phyloP scores from a whole-genome alignment of 257 asterid species.

The Solanum clarkiae region DNA sequence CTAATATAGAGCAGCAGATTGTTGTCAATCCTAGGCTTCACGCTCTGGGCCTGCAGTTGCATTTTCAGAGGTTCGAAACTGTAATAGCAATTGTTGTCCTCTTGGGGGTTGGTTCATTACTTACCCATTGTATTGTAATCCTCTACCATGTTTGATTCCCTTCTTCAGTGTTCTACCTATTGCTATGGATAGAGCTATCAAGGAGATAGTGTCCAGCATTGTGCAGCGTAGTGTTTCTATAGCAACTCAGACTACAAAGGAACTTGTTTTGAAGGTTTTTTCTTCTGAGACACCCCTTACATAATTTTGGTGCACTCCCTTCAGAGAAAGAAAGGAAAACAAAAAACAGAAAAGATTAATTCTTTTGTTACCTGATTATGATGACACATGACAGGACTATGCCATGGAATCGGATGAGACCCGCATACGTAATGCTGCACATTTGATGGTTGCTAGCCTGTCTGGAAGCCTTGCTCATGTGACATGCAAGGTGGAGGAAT shows the following conservation, averaged over 20 bases:
- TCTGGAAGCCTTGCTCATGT: conserved; percentile 99
- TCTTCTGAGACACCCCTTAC: neutral
- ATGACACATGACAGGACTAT: conserved; percentile 50
- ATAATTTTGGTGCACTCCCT: neutral
- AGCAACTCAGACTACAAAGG: conserved; percentile 95
- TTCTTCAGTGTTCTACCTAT: conserved; percentile 71
- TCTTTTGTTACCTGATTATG: neutral
- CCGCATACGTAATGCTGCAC: conserved; percentile 82
- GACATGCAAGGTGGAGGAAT: conserved; percentile 79
- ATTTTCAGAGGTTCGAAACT: conserved; percentile 74
- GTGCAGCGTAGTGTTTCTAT: conserved; percentile 95
- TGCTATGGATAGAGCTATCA: conserved; percentile 93
- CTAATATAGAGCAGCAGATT: conserved; percentile 85
- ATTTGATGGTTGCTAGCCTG: conserved; percentile 96
- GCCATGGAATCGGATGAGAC: conserved; percentile 97
- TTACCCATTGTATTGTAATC: neutral
- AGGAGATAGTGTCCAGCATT: conserved; percentile 77
- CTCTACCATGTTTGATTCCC: conserved; percentile 1
- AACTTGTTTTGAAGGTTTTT: conserved; percentile 83
- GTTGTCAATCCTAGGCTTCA: conserved; percentile 76
- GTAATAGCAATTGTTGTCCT: neutral
- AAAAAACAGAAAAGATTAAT: neutral
- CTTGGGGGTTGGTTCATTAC: neutral
- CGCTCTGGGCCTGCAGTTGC: conserved; percentile 49
- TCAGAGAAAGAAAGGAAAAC: neutral